Evolutionary conservation across 805 yeast genomes (phyloP), one percentile per base, ranked within the genome.

Genomic region (Blastobotrys terrestris): DNA sequence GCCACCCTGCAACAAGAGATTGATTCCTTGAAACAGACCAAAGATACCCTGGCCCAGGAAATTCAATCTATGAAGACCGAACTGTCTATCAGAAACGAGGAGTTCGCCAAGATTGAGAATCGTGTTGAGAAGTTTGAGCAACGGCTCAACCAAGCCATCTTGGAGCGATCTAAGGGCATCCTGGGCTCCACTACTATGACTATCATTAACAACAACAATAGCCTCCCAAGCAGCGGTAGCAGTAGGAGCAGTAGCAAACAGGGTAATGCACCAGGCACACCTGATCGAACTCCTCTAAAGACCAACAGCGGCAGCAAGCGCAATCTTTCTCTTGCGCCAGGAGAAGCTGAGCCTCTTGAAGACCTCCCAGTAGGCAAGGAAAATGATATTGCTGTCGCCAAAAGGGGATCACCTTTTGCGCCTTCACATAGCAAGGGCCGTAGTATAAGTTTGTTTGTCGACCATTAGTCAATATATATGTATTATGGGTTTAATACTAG

Each of bases 111-210:
- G 13, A 55, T 73, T 7, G 65, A 65, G 35, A 50, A 56, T 2
- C 66, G 72, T 15, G 68, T 63, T 35, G 58, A 55, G 7, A 49
- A 40, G 7, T 58, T 70, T 31, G 59, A 63, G 42, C 52, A 53
- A 2, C 60, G 62, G 45, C 51, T 70, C 39, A 50, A 59, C 20
- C 56, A 63, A 6, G 40, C 68, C 35, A 58, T 62, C 15, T 44
- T 65, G 2, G 72, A 68, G 2, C 63, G 66, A 46, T 59, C 70
- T 15, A 60, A 63, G 49, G 55, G 65, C 4, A 63, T 71, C 40
- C 54, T 63, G 19, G 63, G 64, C 19, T 58, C 65, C 5, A 54
- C 63, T 2, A 55, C 65, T 15, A 51, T 62, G 54, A 59, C 65
- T 4, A 49, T 62, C 20, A 60, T 62, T 31, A 56, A 56, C 52